phyloP scores from a whole-genome alignment of 768 basidiomycete species.

The Pleurotus cornucopiae region DNA sequence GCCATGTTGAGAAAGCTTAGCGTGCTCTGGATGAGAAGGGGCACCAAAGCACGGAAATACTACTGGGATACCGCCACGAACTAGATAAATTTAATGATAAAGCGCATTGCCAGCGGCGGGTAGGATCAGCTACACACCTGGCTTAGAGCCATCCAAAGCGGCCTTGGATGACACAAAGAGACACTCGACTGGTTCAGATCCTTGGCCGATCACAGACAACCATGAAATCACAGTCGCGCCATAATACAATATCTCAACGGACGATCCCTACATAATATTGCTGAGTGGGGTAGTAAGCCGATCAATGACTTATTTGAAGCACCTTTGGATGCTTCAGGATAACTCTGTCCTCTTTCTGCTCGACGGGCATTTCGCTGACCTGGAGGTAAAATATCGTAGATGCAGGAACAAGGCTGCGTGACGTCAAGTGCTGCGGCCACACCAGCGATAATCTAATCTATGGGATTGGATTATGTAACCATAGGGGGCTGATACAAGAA shows the following conservation, averaged over 20 bases:
- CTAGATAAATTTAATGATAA: background rate
- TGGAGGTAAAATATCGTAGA: too few species aligned
- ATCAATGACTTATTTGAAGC: constrained; percentile 6
- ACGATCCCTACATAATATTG: constrained; percentile 49
- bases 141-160: constrained; percentile 73
- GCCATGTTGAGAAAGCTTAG: constrained; percentile 78
- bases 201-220: constrained; percentile 46
- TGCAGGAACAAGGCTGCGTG: too few species aligned
- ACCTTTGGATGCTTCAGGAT: constrained; percentile 65
- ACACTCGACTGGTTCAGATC: constrained; percentile 48
- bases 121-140: constrained; percentile 22
- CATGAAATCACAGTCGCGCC: constrained; percentile 89
- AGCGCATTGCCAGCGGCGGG: constrained; percentile 16
- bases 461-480: too few species aligned
- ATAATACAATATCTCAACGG: constrained; percentile 63
- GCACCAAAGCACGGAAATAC: constrained; percentile 91
- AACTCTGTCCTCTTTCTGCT: constrained; percentile 37
- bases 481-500: too few species aligned
- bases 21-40: constrained; percentile 70
- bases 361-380: constrained; percentile 48
- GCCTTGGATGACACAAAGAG: constrained; percentile 84
- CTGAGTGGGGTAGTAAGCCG: background rate
- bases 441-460: too few species aligned
- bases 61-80: constrained; percentile 51
- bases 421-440: too few species aligned